Conservation (phyloP, 2,329 filamentous ascomycete genomes). For the Emmonsiellopsis sp. region DNA sequence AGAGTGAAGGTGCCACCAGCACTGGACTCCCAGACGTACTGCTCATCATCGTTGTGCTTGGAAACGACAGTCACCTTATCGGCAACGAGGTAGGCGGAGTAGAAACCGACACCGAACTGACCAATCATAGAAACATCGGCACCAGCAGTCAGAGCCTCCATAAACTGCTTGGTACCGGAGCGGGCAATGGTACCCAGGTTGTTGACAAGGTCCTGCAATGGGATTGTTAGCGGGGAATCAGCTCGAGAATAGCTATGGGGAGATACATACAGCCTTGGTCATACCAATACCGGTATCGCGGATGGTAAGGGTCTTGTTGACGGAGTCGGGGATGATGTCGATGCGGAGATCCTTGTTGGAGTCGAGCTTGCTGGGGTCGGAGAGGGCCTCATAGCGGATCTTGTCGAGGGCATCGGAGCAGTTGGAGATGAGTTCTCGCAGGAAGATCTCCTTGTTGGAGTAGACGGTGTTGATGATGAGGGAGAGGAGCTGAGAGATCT, state of each 20-base stretch:
- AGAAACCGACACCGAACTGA: conserved; percentile 99
- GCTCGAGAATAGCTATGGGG: not conserved
- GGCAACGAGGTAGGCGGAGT: conserved; percentile 98
- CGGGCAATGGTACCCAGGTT: conserved; percentile 99
- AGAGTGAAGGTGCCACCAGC: conserved; percentile 97
- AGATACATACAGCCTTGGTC: conserved; percentile 89
- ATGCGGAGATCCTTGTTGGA: conserved; percentile 95
- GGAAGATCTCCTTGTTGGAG: conserved; percentile 99
- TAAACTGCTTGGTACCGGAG: conserved; percentile 99
- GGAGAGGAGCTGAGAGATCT: conserved; percentile 99
- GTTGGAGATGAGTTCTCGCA: conserved; percentile 97
- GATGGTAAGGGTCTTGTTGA: conserved; percentile 94
- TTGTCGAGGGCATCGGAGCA: conserved; percentile 98
- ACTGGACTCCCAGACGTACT: conserved; percentile 98
- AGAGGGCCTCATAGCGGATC: conserved; percentile 97
- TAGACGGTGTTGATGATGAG: conserved; percentile 99
- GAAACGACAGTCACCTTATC: conserved; percentile 92
- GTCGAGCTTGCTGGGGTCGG: conserved; percentile 95
- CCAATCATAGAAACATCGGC: conserved; percentile 99
- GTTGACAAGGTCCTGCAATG: conserved; percentile 85
- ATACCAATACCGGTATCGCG: conserved; percentile 98
- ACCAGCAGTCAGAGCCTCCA: conserved; percentile 97
- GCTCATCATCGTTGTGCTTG: conserved; percentile 99
- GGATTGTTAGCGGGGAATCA: not conserved
- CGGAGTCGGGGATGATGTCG: conserved; percentile 98